Conservation (phyloP, 2,329 filamentous ascomycete species). For the Fusarium newnesense region DNA sequence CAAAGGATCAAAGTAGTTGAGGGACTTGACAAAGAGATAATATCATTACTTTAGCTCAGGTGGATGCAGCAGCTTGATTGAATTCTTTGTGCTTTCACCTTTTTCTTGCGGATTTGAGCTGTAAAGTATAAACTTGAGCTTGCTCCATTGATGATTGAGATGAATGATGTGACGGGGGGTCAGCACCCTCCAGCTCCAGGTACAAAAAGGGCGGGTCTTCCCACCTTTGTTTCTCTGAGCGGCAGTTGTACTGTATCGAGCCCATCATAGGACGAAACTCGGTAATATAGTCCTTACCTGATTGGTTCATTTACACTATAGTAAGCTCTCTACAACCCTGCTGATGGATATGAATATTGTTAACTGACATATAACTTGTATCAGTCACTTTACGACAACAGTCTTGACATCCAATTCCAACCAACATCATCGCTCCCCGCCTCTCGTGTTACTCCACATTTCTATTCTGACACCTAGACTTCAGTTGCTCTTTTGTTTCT, state of each 20-base stretch:
- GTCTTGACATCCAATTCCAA: not conserved
- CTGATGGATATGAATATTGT: not conserved
- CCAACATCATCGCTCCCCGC: slow-evolving; percentile 3
- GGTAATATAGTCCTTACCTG: slow-evolving; percentile 6
- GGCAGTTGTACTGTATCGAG: slow-evolving; percentile 33
- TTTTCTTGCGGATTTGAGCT: not conserved
- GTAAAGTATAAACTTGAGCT: not conserved
- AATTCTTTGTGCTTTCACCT: not conserved
- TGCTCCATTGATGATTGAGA: slow-evolving; percentile 15
- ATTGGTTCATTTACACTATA: slow-evolving; percentile 10
- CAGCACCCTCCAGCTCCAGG: slow-evolving; percentile 21
- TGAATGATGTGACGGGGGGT: slow-evolving; percentile 34
- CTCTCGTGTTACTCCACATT: slow-evolving; percentile 29
- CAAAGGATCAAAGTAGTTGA: not conserved
- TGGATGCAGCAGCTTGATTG: not conserved
- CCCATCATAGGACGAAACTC: slow-evolving; percentile 39
- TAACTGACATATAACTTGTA: not conserved
- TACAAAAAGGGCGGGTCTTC: slow-evolving; percentile 49
- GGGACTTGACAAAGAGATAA: slow-evolving; percentile 3
- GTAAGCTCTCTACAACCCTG: slow-evolving; percentile 19
- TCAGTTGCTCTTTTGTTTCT: slow-evolving; percentile 1
- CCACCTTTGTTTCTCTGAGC: slow-evolving; percentile 39
- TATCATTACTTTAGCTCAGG: not conserved
- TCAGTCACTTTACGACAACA: not conserved
- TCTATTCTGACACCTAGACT: not conserved